These are phyloP conservation scores for Botryotinia narcissicola DNA, from an alignment of 2,329 filamentous ascomycete species.

Conservation along the genomic window DNA sequence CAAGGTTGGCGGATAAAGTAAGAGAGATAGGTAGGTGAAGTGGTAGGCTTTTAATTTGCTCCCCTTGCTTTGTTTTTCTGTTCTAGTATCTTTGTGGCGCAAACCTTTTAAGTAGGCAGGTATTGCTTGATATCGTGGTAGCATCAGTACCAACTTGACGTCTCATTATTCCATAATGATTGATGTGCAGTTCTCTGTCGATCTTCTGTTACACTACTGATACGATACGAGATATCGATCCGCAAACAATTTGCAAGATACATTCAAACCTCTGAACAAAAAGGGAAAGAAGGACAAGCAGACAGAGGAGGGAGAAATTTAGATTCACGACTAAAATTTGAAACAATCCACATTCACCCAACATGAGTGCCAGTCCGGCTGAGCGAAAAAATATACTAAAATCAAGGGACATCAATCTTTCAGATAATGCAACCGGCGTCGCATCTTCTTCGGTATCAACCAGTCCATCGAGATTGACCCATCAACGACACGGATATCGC, in stretches of 20 bases:
- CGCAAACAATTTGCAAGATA: background rate
- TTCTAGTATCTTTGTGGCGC: background rate
- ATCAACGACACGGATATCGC: slow-evolving; percentile 15
- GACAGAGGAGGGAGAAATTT: background rate
- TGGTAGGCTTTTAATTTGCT: background rate
- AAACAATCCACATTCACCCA: slow-evolving; percentile 2
- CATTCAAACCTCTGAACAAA: background rate
- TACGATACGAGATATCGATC: slow-evolving; percentile 6
- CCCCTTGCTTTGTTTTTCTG: background rate
- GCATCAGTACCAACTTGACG: background rate
- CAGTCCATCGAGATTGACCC: background rate
- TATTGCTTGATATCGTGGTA: background rate
- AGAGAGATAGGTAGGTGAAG: background rate
- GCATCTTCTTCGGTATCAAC: slow-evolving; percentile 1
- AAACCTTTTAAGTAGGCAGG: background rate
- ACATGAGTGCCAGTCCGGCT: background rate
- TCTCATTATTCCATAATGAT: slow-evolving; percentile 5
- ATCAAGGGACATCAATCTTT: background rate
- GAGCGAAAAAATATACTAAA: slow-evolving; percentile 1
- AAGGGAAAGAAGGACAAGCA: background rate
- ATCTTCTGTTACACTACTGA: slow-evolving; percentile 10
- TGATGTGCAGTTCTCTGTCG: background rate
- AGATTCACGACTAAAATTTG: background rate
- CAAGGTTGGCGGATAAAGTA: background rate
- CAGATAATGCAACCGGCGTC: background rate